A percentile compares a stretch with the other conserved stretches of the same genome.
These are phyloP conservation scores for Gaeumannomyces sp. DNA, from an alignment of 2,329 filamentous ascomycete species.

Conservation along the genomic window DNA sequence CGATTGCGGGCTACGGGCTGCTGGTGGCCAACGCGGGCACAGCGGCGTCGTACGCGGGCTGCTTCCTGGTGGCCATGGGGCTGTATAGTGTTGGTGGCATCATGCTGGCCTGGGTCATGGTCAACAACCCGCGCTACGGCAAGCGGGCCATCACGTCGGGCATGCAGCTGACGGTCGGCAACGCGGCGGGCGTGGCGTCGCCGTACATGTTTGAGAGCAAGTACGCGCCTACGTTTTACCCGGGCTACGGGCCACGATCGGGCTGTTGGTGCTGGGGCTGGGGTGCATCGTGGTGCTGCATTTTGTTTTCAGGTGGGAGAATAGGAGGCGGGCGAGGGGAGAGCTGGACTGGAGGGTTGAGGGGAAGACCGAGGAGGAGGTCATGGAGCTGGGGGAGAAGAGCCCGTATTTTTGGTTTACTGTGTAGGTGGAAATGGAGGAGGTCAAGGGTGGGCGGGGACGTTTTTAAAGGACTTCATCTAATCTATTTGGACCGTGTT, in stretches of 20 bases:
- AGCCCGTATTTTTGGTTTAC: too few relatives aligned
- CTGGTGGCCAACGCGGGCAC: conserved; percentile 48
- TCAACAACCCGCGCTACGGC: conserved; percentile 67
- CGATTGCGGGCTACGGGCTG: conserved; percentile 54
- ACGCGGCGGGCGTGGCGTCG: conserved; percentile 9
- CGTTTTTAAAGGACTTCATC: too few relatives aligned
- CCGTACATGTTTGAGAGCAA: conserved; percentile 8
- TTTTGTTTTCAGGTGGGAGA: conserved; percentile 6
- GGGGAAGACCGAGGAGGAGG: conserved; percentile 11
- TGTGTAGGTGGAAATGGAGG: too few relatives aligned
- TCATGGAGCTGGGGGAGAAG: conserved; percentile 6
- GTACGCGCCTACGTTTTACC: conserved; percentile 9
- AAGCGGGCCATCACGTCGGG: conserved; percentile 45
- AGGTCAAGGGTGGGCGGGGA: too few relatives aligned
- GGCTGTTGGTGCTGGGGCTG: conserved; percentile 6
- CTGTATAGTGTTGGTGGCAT: conserved; percentile 56
- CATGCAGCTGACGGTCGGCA: conserved; percentile 13
- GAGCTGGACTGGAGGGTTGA: conserved; percentile 9
- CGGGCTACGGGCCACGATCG: conserved; percentile 11
- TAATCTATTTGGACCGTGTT: too few relatives aligned
- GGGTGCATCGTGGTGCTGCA: conserved; percentile 7
- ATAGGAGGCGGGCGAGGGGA: conserved; percentile 5
- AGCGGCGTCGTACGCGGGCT: conserved; percentile 56
- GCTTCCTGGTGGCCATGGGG: conserved; percentile 68
- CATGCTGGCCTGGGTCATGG: conserved; percentile 51